phyloP scores from a whole-genome alignment of 2,329 filamentous ascomycete species.

The Hypomyces rosellus region DNA sequence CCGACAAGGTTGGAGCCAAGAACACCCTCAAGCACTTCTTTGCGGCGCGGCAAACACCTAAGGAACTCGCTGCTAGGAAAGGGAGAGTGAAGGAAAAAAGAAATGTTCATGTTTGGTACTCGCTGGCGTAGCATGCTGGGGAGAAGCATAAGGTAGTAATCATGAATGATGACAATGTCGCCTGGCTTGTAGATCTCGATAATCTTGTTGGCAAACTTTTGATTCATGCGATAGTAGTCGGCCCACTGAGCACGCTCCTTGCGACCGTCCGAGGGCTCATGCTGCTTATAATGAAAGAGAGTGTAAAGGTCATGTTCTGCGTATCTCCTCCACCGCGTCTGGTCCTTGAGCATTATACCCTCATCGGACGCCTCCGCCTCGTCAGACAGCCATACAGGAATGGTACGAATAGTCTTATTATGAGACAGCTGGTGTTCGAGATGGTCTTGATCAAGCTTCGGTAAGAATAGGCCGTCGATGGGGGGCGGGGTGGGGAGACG shows the following conservation, averaged over 20 bases:
- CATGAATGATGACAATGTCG: slow-evolving; percentile 87
- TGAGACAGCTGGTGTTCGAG: slow-evolving; percentile 70
- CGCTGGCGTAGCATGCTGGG: slow-evolving; percentile 83
- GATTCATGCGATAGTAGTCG: slow-evolving; percentile 90
- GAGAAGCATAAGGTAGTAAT: slow-evolving; percentile 87
- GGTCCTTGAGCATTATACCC: slow-evolving; percentile 71
- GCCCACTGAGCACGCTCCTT: slow-evolving; percentile 79
- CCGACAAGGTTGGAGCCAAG: slow-evolving; percentile 88
- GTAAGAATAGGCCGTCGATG: slow-evolving; percentile 64
- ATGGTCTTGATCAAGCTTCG: slow-evolving; percentile 60
- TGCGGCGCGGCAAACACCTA: slow-evolving; percentile 78
- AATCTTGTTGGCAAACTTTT: slow-evolving; percentile 84
- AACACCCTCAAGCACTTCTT: slow-evolving; percentile 84
- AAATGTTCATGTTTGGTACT: slow-evolving; percentile 83
- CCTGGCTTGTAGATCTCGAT: slow-evolving; percentile 85
- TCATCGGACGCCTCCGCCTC: slow-evolving; percentile 60
- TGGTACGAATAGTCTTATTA: slow-evolving; percentile 68
- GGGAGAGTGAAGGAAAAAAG: slow-evolving; percentile 89
- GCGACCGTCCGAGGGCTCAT: slow-evolving; percentile 80
- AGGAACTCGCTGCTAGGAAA: slow-evolving; percentile 97
- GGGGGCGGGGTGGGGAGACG: slow-evolving; percentile 52
- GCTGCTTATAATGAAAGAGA: slow-evolving; percentile 92
- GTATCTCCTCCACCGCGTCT: slow-evolving; percentile 81
- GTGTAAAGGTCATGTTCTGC: slow-evolving; percentile 89
- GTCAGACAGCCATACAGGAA: slow-evolving; percentile 86